Evolutionary conservation across 164 flowering plant genomes (phyloP), one percentile per base, ranked within the genome.

Genomic region (Malania oleifera): DNA sequence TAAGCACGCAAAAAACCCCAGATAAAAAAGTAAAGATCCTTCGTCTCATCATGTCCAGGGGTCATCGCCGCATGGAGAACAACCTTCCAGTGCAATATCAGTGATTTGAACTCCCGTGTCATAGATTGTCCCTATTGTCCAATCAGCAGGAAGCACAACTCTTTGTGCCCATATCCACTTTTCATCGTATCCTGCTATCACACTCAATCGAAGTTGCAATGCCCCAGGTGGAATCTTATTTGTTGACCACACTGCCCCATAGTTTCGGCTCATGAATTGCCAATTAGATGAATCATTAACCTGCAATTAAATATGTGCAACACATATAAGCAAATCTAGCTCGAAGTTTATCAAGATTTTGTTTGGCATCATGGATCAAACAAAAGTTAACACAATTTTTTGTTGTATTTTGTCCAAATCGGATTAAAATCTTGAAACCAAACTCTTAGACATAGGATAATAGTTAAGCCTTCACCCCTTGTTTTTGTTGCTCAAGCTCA

Each of bases 231-330:
- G 96, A 7, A 79, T 90, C 18, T 77, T 53, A 44, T 76, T 76
- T 3, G 91, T 87, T 52, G 77, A 82, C 96, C 96, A 89, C 0
- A 89, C 75, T 0, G 95, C 91, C 14, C 96, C 96, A 22, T 73
- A 27, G 9, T 71, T 86, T 43, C 90, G 54, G 54, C 67, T 76
- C 93, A 92, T 50, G 75, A 11, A 79, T 10, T 37, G 56, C n/a
- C n/a, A n/a, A 91, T 91, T 84, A 57, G 61, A 72, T n/a, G 86
- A 38, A 5, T 85, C 67, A 24, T 87, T 89, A n/a, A 78, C 88
- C 93, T 89, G 48, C 46, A 56, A 52, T n/a, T n/a, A n/a, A n/a
- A n/a, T n/a, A n/a, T n/a, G n/a, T n/a, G n/a, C n/a, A n/a, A n/a
- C n/a, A n/a, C n/a, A n/a, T 24, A 57, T 37, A 37, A 18, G 39